Evolutionary conservation across 352 stramenopile genomes (phyloP).

Genomic region (Pythium volutum): DNA sequence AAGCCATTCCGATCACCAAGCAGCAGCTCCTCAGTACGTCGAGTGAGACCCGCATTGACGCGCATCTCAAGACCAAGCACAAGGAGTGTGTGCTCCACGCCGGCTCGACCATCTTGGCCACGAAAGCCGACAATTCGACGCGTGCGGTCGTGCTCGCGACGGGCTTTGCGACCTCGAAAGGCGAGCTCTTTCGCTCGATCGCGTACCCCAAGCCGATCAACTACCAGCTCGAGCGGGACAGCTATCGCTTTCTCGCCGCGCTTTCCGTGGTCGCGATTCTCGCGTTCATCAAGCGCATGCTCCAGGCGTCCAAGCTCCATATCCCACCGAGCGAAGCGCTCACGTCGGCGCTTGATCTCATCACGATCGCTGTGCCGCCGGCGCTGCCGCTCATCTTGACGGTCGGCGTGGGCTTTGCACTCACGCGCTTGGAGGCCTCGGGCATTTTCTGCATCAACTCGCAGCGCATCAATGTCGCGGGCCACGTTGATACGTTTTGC

Average conservation of each 20-base stretch:
- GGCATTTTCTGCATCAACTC: slow-evolving; percentile 42
- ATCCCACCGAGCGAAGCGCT: slow-evolving; percentile 25
- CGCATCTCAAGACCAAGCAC: slow-evolving; percentile 36
- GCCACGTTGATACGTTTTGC: slow-evolving; percentile 73
- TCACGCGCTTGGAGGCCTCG: slow-evolving; percentile 28
- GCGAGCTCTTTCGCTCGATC: slow-evolving; percentile 37
- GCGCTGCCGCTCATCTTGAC: slow-evolving; percentile 50
- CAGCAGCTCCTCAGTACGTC: slow-evolving; percentile 25
- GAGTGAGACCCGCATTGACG: slow-evolving; percentile 28
- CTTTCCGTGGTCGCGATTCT: slow-evolving; percentile 29
- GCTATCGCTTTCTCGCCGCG: slow-evolving; percentile 33
- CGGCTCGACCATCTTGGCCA: slow-evolving; percentile 38
- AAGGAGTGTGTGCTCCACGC: slow-evolving; percentile 58
- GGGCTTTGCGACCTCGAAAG: slow-evolving; percentile 35
- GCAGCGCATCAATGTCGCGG: slow-evolving; percentile 64
- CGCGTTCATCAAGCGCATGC: slow-evolving; percentile 34
- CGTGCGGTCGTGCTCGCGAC: slow-evolving; percentile 30
- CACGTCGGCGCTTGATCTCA: slow-evolving; percentile 40
- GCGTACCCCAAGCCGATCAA: slow-evolving; percentile 27
- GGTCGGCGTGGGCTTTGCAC: slow-evolving; percentile 41
- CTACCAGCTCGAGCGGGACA: slow-evolving; percentile 33
- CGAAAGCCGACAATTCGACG: slow-evolving; percentile 21
- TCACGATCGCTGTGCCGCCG: slow-evolving; percentile 51
- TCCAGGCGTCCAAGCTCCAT: slow-evolving; percentile 22
- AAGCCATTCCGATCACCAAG: slow-evolving; percentile 80